phyloP scores from a whole-genome alignment of 805 yeast genomes.

The Hanseniaspora lachancei region DNA sequence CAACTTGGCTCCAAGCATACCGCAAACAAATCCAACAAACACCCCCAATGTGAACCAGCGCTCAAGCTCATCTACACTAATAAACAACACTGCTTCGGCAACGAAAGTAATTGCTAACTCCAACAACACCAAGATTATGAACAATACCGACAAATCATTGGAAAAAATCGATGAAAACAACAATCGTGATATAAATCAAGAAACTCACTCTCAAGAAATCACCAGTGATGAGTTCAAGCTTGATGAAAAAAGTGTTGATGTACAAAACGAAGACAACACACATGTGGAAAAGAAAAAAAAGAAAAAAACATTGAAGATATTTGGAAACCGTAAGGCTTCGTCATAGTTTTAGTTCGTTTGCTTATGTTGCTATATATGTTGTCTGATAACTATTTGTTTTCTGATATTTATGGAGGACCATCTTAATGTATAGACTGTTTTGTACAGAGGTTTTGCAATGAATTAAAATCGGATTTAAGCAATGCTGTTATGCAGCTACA shows the following conservation, averaged over 20 bases:
- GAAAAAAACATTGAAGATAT: neutral
- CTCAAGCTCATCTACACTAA: neutral
- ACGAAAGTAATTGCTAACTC: neutral
- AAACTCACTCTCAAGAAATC: neutral
- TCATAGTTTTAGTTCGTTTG: neutral
- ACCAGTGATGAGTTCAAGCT: constrained; percentile 10
- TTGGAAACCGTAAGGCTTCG: constrained; percentile 6
- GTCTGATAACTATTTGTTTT: too few species aligned
- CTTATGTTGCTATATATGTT: neutral
- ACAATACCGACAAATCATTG: neutral
- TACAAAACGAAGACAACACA: neutral
- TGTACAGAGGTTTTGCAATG: too few species aligned
- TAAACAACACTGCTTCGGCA: neutral
- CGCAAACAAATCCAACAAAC: neutral
- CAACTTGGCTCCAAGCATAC: neutral
- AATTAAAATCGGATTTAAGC: too few species aligned
- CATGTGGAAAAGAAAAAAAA: neutral
- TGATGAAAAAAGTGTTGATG: neutral
- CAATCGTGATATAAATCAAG: neutral
- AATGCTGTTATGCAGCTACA: neutral
- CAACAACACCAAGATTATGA: neutral
- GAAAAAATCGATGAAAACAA: neutral
- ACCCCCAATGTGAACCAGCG: neutral
- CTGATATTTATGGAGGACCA: neutral
- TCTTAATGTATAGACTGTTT: neutral